phyloP scores from a whole-genome alignment of 2,329 filamentous ascomycete genomes.

The Periglandula ipomoeae region DNA sequence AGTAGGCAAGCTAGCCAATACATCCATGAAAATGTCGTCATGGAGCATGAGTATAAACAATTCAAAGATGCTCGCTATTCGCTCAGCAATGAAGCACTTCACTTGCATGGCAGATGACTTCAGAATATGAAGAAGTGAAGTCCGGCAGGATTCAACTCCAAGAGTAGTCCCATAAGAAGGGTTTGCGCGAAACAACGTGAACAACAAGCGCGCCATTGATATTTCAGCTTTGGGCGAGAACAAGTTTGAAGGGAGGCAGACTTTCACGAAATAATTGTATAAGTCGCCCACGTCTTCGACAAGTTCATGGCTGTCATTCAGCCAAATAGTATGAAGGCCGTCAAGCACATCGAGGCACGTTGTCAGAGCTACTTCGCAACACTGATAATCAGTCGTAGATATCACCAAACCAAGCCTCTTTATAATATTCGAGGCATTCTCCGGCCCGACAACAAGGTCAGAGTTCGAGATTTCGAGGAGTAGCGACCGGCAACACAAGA shows the following conservation, averaged over 20 bases:
- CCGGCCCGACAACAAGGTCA: constrained; percentile 39
- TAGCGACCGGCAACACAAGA: constrained; percentile 42
- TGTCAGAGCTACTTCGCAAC: constrained; percentile 64
- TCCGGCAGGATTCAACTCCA: constrained; percentile 51
- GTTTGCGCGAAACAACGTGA: constrained; percentile 57
- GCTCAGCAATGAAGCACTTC: constrained; percentile 65
- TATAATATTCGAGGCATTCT: constrained; percentile 38
- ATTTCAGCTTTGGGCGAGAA: constrained; percentile 63
- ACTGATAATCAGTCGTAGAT: constrained; percentile 51
- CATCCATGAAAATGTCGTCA: constrained; percentile 74
- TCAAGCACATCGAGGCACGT: constrained; percentile 60
- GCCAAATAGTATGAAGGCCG: constrained; percentile 56
- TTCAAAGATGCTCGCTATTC: constrained; percentile 66
- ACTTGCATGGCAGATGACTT: constrained; percentile 56
- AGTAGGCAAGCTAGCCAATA: constrained; percentile 68
- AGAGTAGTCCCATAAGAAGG: constrained; percentile 56
- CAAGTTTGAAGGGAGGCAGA: constrained; percentile 56
- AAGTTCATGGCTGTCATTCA: constrained; percentile 48
- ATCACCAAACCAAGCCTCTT: constrained; percentile 43
- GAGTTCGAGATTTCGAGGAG: constrained; percentile 44
- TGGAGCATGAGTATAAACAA: constrained; percentile 77
- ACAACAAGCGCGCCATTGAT: constrained; percentile 57
- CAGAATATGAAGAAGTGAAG: constrained; percentile 67
- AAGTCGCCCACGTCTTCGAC: constrained; percentile 62
- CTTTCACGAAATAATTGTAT: constrained; percentile 68